Base-by-base conservation (phyloP, 345 rosid genomes). In the Lepidium didymum region DNA sequence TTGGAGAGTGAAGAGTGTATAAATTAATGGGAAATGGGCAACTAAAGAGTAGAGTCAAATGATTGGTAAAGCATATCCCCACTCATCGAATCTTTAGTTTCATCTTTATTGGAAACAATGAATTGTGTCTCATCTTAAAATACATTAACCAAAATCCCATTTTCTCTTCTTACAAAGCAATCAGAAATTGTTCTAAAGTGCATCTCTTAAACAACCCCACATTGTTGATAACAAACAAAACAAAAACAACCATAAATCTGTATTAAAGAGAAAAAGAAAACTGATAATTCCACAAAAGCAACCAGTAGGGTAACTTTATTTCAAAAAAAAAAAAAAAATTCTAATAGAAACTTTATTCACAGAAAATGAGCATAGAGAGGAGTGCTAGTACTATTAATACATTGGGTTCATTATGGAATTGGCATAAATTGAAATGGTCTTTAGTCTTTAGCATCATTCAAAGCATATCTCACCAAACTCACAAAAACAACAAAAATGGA, bases 121-220 rank as follows among this genome's bases (percentile, higher is more conserved):
- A 41, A 31, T 49, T 58, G 77, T 66, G 64, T 63, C 60, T 62
- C 64, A 56, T 62, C 62, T 68, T 38, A 27, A 67, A 44, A 54
- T 27, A 29, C 67, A 3, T 40, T 57, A 64, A 65, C 79, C 75
- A 77, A 77, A 76, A 64, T 61, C 79, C 27, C 77, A 69, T 81
- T 80, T 77, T 80, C 76, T 80, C 81, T 76, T 33, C 70, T 73
- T 41, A 73, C 76, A 69, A 77, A 77, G 81, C 83, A 80, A 80
- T 47, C 59, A 50, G 67, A 69, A 62, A 73, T 0, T 47, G 41
- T 37, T 56, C 52, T 10, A 67, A 74, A 74, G 74, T 62, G 75
- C 57, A 42, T 70, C 78, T 67, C 62, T 54, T 64, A 67, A 12
- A 33, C 15, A 55, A 25, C 38, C 23, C 12, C 58, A 72, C 50